These are phyloP conservation scores for Mucor racemosus DNA, from an alignment of 371 early-diverging fungal species.

Conservation along the genomic window DNA sequence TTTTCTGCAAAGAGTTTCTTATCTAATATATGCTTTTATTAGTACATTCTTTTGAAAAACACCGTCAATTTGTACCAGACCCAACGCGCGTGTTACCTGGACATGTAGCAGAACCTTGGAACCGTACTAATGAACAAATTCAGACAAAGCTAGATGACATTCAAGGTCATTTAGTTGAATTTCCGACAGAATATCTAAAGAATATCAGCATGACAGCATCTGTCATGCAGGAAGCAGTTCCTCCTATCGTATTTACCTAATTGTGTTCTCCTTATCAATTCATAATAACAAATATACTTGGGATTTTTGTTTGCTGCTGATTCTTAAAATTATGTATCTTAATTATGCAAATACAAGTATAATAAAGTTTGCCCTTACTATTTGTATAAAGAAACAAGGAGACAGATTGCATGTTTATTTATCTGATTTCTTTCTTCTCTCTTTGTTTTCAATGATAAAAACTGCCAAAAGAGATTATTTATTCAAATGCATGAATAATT, in stretches of 20 bases:
- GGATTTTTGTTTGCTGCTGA: background rate
- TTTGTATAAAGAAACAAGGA: background rate
- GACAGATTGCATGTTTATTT: background rate
- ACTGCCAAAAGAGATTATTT: background rate
- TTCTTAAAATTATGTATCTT: no score
- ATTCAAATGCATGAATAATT: background rate
- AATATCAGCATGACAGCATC: conserved; percentile 69
- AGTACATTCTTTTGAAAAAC: conserved; percentile 58
- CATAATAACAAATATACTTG: background rate
- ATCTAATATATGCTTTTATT: background rate
- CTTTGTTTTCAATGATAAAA: background rate
- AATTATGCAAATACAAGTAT: no score
- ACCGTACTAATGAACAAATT: conserved; percentile 37
- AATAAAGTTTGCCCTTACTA: background rate
- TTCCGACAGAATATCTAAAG: conserved; percentile 74
- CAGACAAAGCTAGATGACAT: conserved; percentile 42
- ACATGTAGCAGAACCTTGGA: conserved; percentile 59
- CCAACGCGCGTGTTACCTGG: conserved; percentile 51
- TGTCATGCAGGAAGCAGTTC: conserved; percentile 58
- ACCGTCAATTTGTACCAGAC: conserved; percentile 63
- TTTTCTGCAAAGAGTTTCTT: no score
- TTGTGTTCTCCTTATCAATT: background rate
- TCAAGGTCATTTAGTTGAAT: conserved; percentile 65
- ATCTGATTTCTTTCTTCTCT: no score
- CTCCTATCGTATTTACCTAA: conserved; percentile 55